Conservation (phyloP, 441 rosid species). For the Arabidopsis hybrid region DNA sequence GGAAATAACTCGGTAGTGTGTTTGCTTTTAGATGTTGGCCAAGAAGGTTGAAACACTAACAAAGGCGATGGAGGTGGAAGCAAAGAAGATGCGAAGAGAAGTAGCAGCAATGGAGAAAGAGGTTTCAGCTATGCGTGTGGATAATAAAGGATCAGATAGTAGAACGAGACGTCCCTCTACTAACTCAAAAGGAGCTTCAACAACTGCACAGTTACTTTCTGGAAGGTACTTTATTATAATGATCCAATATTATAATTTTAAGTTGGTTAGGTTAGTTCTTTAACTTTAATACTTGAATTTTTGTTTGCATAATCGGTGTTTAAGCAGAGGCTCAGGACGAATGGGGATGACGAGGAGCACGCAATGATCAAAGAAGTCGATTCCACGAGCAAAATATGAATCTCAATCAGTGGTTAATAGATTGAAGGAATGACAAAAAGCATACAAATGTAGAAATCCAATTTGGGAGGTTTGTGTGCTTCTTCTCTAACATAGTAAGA, state of each 20-base stretch:
- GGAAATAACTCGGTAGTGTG: not conserved
- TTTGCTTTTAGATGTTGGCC: conserved; percentile 77
- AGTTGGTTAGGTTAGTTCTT: not conserved
- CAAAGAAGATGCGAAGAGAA: conserved; percentile 98
- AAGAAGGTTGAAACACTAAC: conserved; percentile 94
- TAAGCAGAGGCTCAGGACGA: conserved; percentile 50
- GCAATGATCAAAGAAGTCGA: conserved; percentile 51
- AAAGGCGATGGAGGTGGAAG: conserved; percentile 99
- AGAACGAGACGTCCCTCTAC: conserved; percentile 68
- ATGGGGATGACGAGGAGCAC: conserved; percentile 91
- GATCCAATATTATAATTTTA: not conserved
- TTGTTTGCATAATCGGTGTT: conserved; percentile 7
- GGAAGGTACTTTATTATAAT: conserved; percentile 61
- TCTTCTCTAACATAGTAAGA: conserved; percentile 45
- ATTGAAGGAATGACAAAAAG: conserved; percentile 24
- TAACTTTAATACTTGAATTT: conserved; percentile 15
- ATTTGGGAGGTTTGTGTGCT: conserved; percentile 35
- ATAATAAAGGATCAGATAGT: conserved; percentile 78
- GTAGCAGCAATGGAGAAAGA: conserved; percentile 97
- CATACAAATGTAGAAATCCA: conserved; percentile 38
- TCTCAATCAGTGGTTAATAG: conserved; percentile 23
- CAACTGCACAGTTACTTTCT: conserved; percentile 77
- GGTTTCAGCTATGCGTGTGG: conserved; percentile 96
- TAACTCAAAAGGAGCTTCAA: conserved; percentile 62
- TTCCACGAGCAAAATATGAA: conserved; percentile 27